Percentiles rank a stretch among this genome's conserved stretches.
phyloP scores from a whole-genome alignment of 2,329 filamentous ascomycete species.

The Verticillium albo-atrum region DNA sequence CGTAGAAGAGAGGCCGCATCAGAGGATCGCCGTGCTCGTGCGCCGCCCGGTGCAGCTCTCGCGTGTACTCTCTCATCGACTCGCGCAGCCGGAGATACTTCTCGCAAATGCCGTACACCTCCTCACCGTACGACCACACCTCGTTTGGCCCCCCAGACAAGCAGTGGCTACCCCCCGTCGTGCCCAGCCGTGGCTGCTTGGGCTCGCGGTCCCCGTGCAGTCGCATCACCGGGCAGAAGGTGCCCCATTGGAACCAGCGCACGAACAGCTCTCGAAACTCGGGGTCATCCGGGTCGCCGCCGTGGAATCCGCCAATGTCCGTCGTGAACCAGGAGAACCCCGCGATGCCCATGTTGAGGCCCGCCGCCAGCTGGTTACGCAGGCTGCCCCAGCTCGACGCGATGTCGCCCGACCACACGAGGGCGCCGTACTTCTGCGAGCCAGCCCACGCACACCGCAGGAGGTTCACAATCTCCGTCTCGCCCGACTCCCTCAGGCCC shows the following conservation, averaged over 20 bases:
- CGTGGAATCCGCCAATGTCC: conserved; percentile 67
- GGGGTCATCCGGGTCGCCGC: conserved; percentile 51
- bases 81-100: conserved; percentile 57
- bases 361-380: conserved; percentile 56
- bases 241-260: conserved; percentile 66
- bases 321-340: conserved; percentile 68
- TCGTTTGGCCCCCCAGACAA: conserved; percentile 54
- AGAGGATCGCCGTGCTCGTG: conserved; percentile 56
- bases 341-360: conserved; percentile 60
- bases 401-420: conserved; percentile 66
- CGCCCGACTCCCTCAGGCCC: conserved; percentile 47
- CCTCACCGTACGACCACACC: conserved; percentile 61
- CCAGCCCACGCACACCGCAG: conserved; percentile 45
- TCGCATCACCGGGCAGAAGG: conserved; percentile 64
- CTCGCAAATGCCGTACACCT: conserved; percentile 55
- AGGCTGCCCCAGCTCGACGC: conserved; percentile 58
- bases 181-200: conserved; percentile 22
- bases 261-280: conserved; percentile 60
- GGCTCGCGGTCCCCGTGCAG: conserved; percentile 64
- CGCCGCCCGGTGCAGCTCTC: conserved; percentile 54
- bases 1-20: conserved; percentile 60
- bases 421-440: conserved; percentile 58
- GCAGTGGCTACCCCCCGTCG: conserved; percentile 20
- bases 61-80: conserved; percentile 51
- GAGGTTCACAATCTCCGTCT: conserved; percentile 53